Evolutionary conservation across 2,329 filamentous ascomycete species (phyloP).

Genomic region (Didymella segeticola): DNA sequence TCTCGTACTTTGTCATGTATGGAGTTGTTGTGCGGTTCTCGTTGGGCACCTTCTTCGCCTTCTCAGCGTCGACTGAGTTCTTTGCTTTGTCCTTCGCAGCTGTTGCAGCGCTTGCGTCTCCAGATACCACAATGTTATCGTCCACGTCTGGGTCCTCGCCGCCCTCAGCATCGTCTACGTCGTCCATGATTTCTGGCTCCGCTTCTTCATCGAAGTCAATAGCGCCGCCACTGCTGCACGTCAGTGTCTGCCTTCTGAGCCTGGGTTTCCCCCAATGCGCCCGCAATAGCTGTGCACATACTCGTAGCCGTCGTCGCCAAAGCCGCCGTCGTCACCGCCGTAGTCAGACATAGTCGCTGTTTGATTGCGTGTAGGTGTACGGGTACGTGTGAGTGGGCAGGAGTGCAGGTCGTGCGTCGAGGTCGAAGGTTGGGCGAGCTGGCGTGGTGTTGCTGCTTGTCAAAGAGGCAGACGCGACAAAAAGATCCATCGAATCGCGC

Average conservation of each 20-base stretch:
- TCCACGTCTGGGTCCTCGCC: constrained; percentile 45
- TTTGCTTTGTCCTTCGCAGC: constrained; percentile 51
- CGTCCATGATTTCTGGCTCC: constrained; percentile 68
- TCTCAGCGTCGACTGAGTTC: constrained; percentile 64
- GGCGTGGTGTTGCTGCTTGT: constrained; percentile 4
- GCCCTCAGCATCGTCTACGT: constrained; percentile 61
- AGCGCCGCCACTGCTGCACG: constrained; percentile 46
- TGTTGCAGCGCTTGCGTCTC: constrained; percentile 60
- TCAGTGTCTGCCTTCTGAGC: constrained; percentile 20
- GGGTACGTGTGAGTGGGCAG: background rate
- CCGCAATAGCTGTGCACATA: constrained; percentile 26
- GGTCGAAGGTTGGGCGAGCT: constrained; percentile 2
- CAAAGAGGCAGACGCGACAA: constrained; percentile 27
- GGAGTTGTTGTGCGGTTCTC: constrained; percentile 91
- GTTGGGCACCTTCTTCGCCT: constrained; percentile 87
- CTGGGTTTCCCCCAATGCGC: constrained; percentile 6
- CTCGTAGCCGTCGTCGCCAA: constrained; percentile 39
- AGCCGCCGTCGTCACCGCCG: constrained; percentile 50
- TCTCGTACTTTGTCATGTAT: constrained; percentile 99
- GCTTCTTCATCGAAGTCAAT: constrained; percentile 66
- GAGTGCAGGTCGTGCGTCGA: constrained; percentile 2
- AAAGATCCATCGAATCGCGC: constrained; percentile 22
- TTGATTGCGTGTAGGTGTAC: background rate
- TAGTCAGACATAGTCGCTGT: constrained; percentile 54
- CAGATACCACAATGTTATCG: constrained; percentile 55